phyloP scores from a whole-genome alignment of 2,329 filamentous ascomycete species.

The Ascochyta fabae region DNA sequence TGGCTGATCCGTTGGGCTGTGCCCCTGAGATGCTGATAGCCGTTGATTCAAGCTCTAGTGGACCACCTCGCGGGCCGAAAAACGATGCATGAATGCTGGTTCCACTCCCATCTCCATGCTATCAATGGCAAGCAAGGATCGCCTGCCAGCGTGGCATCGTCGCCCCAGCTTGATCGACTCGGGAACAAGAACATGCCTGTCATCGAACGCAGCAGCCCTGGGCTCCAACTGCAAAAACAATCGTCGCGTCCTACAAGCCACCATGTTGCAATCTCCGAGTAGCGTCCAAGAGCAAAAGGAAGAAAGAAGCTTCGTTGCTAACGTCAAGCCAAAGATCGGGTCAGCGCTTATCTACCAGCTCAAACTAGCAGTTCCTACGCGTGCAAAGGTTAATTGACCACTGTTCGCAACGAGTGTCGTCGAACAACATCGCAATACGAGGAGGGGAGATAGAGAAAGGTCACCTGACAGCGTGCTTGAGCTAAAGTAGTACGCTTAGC shows the following conservation, averaged over 20 bases:
- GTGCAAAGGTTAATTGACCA: neutral
- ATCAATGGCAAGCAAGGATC: conserved; percentile 14
- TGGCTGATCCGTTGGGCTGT: conserved; percentile 1
- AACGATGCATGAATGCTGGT: conserved; percentile 10
- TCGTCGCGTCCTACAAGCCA: neutral
- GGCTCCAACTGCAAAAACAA: neutral
- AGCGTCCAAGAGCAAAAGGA: neutral
- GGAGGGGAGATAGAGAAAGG: neutral
- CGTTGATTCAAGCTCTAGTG: conserved; percentile 16
- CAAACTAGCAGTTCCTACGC: neutral
- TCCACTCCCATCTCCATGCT: conserved; percentile 15
- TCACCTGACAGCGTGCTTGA: conserved; percentile 12
- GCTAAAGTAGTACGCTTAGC: neutral
- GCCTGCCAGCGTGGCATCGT: conserved; percentile 17
- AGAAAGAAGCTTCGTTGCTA: neutral
- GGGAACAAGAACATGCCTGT: neutral
- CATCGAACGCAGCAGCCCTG: neutral
- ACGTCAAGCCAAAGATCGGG: neutral
- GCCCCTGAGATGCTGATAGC: conserved; percentile 19
- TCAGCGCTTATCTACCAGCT: neutral
- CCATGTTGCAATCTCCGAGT: conserved; percentile 15
- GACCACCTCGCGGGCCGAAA: conserved; percentile 9
- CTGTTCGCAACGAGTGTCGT: neutral
- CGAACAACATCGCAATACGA: neutral
- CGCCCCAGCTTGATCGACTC: conserved; percentile 7